Percentiles rank a stretch among this genome's conserved stretches.
Conservation (phyloP, 2,329 filamentous ascomycete genomes). For the Botrytis tulipae region DNA sequence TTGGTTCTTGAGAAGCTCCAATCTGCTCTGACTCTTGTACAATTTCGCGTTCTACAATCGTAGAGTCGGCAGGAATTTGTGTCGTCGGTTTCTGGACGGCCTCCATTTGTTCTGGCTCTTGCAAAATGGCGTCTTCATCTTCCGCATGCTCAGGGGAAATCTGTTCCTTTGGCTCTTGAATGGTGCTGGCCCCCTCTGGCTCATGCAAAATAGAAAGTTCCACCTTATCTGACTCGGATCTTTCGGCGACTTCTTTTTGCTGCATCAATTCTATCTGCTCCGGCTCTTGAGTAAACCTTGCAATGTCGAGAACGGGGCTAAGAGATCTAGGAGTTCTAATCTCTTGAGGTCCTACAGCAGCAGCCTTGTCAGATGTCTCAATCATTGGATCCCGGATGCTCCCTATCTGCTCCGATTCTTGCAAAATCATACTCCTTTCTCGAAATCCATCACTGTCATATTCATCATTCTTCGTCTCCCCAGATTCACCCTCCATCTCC, state of each 20-base stretch:
- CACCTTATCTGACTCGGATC: neutral
- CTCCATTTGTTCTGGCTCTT: neutral
- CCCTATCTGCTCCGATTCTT: neutral
- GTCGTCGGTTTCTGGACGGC: neutral
- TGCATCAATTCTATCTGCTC: neutral
- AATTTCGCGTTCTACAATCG: constrained; percentile 24
- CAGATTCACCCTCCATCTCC: constrained; percentile 31
- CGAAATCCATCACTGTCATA: constrained; percentile 36
- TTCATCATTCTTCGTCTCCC: neutral
- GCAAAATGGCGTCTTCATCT: neutral
- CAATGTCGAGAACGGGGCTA: neutral
- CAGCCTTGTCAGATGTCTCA: neutral
- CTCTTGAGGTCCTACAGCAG: neutral
- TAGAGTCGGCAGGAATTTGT: neutral
- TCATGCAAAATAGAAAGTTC: neutral
- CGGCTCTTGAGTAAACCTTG: neutral
- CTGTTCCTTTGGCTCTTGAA: neutral
- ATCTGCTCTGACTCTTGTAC: constrained; percentile 30
- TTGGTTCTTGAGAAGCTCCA: constrained; percentile 20
- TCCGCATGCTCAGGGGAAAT: neutral
- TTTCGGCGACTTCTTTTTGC: neutral
- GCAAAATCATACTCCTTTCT: constrained; percentile 32
- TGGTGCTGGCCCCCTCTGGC: neutral
- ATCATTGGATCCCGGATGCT: too few species aligned
- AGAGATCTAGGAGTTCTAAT: neutral